A percentile compares a stretch with the other conserved stretches of the same genome.
Conservation (phyloP, 2,329 filamentous ascomycete species). For the Teratosphaeria gauchensis region DNA sequence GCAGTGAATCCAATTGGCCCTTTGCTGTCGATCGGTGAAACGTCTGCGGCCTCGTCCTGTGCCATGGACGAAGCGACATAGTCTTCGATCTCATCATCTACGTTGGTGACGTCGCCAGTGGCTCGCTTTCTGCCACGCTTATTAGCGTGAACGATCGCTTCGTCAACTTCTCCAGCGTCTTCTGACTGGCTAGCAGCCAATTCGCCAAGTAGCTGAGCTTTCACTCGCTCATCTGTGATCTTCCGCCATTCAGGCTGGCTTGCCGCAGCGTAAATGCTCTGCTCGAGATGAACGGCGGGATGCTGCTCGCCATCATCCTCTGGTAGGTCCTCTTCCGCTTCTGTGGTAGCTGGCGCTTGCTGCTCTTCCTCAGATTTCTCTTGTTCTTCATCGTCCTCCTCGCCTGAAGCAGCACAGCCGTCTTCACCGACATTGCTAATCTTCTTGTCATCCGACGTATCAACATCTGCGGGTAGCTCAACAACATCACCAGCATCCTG, state of each 20-base stretch:
- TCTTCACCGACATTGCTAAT: not conserved
- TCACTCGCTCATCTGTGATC: not conserved
- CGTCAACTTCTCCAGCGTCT: not conserved
- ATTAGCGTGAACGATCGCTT: not conserved
- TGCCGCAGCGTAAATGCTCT: not conserved
- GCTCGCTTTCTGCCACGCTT: not conserved
- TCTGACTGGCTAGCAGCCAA: not conserved
- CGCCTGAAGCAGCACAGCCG: not conserved
- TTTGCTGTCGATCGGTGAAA: not conserved
- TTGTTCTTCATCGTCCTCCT: not conserved
- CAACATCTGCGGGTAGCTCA: not conserved
- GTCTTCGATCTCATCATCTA: not conserved
- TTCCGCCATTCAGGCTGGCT: not conserved
- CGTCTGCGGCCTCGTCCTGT: not conserved
- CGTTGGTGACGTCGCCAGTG: not conserved
- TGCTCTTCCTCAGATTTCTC: not conserved
- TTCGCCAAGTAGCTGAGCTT: not conserved
- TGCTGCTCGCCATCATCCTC: not conserved
- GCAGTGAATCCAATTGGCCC: not conserved
- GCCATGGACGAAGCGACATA: not conserved
- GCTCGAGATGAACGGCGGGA: not conserved
- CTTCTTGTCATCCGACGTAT: not conserved
- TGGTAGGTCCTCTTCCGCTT: not conserved
- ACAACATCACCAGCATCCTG: not conserved
- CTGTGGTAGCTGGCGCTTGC: not conserved